phyloP scores from a whole-genome alignment of 2,329 filamentous ascomycete genomes.

The Erysiphe pisi region DNA sequence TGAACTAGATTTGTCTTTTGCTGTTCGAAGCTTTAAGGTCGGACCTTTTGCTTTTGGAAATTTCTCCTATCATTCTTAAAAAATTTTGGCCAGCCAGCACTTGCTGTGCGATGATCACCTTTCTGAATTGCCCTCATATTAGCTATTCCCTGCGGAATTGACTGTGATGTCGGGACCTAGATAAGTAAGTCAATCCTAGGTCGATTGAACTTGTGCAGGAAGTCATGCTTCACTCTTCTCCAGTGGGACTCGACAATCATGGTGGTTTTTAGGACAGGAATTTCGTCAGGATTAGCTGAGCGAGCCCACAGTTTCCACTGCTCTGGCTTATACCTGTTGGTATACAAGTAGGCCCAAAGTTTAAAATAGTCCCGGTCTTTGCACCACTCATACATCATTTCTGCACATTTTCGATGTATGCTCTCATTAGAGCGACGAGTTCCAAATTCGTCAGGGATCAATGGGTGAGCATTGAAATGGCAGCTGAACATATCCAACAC shows the following conservation, averaged over 20 bases:
- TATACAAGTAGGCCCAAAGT: neutral
- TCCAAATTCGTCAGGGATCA: neutral
- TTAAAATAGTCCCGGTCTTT: neutral
- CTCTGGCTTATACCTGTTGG: neutral
- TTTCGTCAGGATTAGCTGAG: neutral
- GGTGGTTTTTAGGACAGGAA: neutral
- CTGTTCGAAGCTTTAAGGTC: no score
- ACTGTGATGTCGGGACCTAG: no score
- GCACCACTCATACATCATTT: neutral
- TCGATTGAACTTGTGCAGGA: neutral
- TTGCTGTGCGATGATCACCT: no score
- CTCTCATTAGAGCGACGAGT: neutral
- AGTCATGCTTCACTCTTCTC: slow-evolving; percentile 10
- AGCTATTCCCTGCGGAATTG: no score
- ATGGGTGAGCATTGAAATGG: neutral
- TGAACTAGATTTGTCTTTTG: no score
- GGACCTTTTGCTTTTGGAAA: no score
- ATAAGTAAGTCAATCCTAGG: no score
- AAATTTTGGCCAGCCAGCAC: no score
- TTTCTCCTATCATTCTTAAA: no score
- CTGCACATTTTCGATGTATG: neutral
- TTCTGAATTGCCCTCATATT: no score
- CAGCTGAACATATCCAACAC: neutral
- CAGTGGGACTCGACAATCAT: neutral
- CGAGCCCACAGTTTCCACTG: neutral